These are phyloP conservation scores for Gigaspora rosea DNA, from an alignment of 192 early-diverging fungal species.

Conservation along the genomic window DNA sequence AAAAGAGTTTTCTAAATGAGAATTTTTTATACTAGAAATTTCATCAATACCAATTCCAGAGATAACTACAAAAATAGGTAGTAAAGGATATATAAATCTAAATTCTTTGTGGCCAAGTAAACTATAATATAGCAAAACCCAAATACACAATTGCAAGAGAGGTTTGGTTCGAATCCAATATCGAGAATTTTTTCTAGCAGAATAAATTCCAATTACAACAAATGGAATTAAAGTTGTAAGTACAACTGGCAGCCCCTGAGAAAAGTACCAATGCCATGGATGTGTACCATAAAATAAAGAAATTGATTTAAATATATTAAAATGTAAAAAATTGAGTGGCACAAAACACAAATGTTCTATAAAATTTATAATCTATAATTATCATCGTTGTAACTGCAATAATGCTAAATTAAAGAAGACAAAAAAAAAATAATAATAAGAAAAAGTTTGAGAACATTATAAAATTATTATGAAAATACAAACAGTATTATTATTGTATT, in stretches of 20 bases:
- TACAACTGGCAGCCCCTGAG: conserved; percentile 77
- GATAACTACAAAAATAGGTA: conserved; percentile 67
- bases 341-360: conserved; percentile 69
- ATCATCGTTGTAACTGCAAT: conserved; percentile 53
- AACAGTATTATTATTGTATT: conserved; percentile 50
- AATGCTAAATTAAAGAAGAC: conserved; percentile 31
- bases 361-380: conserved; percentile 66
- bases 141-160: conserved; percentile 45
- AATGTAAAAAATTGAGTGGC: conserved; percentile 75
- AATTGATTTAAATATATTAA: conserved; percentile 81
- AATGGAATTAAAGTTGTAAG: conserved; percentile 75
- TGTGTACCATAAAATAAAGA: conserved; percentile 92
- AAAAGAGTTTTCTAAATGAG: neutral
- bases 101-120: conserved; percentile 91
- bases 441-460: neutral
- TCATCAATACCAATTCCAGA: conserved; percentile 41
- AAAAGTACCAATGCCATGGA: conserved; percentile 89
- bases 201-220: conserved; percentile 54
- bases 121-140: conserved; percentile 68
- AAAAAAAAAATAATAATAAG: neutral
- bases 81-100: conserved; percentile 87
- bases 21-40: neutral
- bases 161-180: conserved; percentile 28
- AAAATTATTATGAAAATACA: neutral
- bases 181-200: conserved; percentile 31